These are phyloP conservation scores for Plasmodium gonderi DNA, from an alignment of 169 alveolate species.

Conservation along the genomic window DNA sequence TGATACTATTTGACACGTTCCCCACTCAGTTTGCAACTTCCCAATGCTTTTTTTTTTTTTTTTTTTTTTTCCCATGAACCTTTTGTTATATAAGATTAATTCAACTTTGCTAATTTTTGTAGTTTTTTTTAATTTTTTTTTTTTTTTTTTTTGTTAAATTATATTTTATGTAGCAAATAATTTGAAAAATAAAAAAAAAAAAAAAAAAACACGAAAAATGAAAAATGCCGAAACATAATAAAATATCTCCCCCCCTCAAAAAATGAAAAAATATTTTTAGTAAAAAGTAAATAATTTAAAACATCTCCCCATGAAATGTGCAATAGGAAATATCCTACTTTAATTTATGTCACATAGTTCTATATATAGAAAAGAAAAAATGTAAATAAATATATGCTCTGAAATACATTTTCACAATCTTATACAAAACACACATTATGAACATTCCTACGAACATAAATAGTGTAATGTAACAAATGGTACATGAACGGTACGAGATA, in stretches of 20 bases:
- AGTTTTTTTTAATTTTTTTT: not conserved
- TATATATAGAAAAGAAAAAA: not conserved
- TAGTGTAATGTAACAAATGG: not conserved
- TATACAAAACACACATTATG: too few relatives aligned
- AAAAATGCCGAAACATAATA: not conserved
- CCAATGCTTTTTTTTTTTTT: not conserved
- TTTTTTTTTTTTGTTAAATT: slow-evolving; percentile 22
- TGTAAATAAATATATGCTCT: not conserved
- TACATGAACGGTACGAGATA: not conserved
- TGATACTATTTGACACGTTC: not conserved
- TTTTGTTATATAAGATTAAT: not conserved
- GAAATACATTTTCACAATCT: too few relatives aligned
- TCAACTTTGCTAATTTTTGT: not conserved
- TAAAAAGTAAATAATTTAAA: not conserved
- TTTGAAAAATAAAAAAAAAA: slow-evolving; percentile 4
- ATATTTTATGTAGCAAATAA: not conserved
- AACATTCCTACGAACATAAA: too few relatives aligned
- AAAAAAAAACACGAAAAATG: not conserved
- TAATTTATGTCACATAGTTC: too few relatives aligned
- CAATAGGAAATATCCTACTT: too few relatives aligned
- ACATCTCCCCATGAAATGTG: too few relatives aligned
- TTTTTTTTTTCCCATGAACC: not conserved
- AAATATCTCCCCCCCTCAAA: not conserved
- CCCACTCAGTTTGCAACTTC: not conserved
- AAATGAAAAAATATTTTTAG: too few relatives aligned